Conservation (phyloP, 352 stramenopile species). For the Globisporangium parvum region DNA sequence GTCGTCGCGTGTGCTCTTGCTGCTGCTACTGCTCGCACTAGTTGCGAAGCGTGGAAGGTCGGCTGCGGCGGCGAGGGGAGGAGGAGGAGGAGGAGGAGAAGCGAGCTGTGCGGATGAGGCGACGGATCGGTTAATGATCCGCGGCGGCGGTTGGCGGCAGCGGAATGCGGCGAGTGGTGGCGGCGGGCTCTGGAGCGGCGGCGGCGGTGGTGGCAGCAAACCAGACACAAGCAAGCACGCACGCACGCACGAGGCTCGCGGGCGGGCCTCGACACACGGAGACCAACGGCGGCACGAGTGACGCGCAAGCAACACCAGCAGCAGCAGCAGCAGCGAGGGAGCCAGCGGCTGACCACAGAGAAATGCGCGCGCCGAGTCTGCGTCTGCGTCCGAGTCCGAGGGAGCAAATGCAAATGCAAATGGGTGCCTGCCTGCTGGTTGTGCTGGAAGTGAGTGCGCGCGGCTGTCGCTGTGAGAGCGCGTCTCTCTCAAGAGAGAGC, state of each 20-base stretch:
- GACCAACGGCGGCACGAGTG: too few relatives aligned
- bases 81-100: neutral
- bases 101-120: neutral
- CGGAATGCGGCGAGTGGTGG: too few relatives aligned
- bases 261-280: too few relatives aligned
- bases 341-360: neutral
- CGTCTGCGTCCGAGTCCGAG: neutral
- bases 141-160: neutral
- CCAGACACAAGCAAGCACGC: too few relatives aligned
- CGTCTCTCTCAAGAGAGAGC: too few relatives aligned
- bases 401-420: neutral
- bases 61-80: too few relatives aligned
- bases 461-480: too few relatives aligned
- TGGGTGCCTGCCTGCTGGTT: neutral
- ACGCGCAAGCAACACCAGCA: neutral
- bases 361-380: constrained; percentile 2
- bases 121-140: constrained; percentile 2
- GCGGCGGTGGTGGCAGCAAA: too few relatives aligned
- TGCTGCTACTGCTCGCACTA: neutral
- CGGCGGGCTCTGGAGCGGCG: too few relatives aligned
- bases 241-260: too few relatives aligned
- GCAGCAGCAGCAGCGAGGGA: neutral
- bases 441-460: too few relatives aligned
- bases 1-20: neutral
- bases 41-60: neutral